Evolutionary conservation across 2,329 filamentous ascomycete genomes (phyloP).

Genomic region (Fusarium anguioides): DNA sequence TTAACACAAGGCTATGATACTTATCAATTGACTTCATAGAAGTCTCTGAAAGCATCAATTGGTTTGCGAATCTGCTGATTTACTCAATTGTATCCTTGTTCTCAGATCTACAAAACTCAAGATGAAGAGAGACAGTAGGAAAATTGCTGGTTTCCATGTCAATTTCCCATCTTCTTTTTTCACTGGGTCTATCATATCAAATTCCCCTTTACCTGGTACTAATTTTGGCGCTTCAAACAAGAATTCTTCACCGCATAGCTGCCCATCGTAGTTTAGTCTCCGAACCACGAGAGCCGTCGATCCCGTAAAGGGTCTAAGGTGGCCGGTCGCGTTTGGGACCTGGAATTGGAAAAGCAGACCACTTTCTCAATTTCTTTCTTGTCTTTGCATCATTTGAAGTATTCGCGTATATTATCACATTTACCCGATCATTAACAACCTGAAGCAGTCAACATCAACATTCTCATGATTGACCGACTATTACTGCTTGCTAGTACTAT

Average conservation of each 20-base stretch:
- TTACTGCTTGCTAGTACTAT: too few species aligned
- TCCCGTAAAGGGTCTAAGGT: constrained; percentile 12
- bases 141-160: constrained; percentile 17
- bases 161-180: constrained; percentile 23
- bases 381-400: neutral
- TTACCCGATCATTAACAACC: neutral
- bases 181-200: constrained; percentile 25
- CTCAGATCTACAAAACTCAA: constrained; percentile 24
- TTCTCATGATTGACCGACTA: neutral
- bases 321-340: constrained; percentile 26
- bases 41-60: neutral
- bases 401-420: neutral
- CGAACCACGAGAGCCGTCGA: constrained; percentile 17
- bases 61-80: neutral
- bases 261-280: constrained; percentile 28
- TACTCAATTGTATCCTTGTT: neutral
- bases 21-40: neutral
- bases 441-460: neutral
- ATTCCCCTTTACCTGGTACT: constrained; percentile 7
- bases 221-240: neutral
- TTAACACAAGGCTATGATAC: constrained; percentile 3
- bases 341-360: constrained; percentile 31
- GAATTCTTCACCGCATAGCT: neutral
- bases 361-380: constrained; percentile 8
- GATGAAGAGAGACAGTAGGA: constrained; percentile 20